A percentile compares a stretch with the other conserved stretches of the same genome.
Evolutionary conservation across 805 yeast species (phyloP).

Genomic region (Pichia nanzhaoensis): DNA sequence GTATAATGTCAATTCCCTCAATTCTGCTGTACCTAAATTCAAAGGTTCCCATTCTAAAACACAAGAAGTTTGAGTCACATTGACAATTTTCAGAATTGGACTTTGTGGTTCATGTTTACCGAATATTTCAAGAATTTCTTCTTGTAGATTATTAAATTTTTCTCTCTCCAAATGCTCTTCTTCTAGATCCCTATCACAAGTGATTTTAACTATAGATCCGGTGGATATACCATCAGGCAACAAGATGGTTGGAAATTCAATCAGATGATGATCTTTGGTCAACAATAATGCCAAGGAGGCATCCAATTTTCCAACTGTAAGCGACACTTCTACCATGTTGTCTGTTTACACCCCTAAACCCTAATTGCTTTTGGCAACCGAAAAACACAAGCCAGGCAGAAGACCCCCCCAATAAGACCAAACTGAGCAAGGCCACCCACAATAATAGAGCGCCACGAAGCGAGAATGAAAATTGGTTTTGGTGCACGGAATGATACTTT

Average conservation of each 20-base stretch:
- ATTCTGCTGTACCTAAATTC: constrained; percentile 72
- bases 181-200: constrained; percentile 68
- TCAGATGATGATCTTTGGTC: constrained; percentile 83
- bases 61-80: constrained; percentile 90
- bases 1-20: constrained; percentile 70
- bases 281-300: constrained; percentile 88
- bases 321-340: constrained; percentile 77
- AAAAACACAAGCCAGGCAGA: no score
- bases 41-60: constrained; percentile 92
- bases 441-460: background rate
- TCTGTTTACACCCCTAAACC: background rate
- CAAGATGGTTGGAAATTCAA: constrained; percentile 93
- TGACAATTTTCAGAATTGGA: constrained; percentile 64
- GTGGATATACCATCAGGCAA: constrained; percentile 87
- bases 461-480: background rate
- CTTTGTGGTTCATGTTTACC: constrained; percentile 65
- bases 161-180: constrained; percentile 56
- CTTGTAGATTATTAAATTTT: constrained; percentile 61
- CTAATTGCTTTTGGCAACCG: background rate
- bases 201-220: constrained; percentile 84
- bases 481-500: constrained; percentile 2
- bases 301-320: constrained; percentile 93
- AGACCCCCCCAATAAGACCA: background rate
- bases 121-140: constrained; percentile 61
- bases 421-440: background rate